Conservation (phyloP, 2,329 filamentous ascomycete genomes). For the Colletotrichum higginsianum region DNA sequence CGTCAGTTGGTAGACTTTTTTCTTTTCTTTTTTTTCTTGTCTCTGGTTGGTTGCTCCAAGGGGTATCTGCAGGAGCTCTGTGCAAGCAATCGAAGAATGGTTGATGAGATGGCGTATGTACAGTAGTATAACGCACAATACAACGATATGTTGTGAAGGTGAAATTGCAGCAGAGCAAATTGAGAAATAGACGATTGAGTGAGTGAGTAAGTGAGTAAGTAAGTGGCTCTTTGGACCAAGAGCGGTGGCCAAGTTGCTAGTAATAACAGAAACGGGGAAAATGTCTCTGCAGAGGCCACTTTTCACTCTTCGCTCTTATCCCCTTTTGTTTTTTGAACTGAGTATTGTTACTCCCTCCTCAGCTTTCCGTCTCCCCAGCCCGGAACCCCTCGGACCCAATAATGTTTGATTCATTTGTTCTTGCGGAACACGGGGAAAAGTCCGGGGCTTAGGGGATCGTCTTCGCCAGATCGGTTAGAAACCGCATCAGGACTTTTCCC, state of each 20-base stretch:
- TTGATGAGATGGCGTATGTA: background rate
- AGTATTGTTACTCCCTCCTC: background rate
- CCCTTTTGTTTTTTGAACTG: background rate
- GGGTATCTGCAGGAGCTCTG: conserved; percentile 10
- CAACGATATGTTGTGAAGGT: background rate
- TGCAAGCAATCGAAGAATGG: background rate
- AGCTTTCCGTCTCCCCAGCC: background rate
- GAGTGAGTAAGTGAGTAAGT: too few relatives aligned
- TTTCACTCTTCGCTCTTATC: conserved; percentile 26
- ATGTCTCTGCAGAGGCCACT: conserved; percentile 24
- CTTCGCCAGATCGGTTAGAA: conserved; percentile 11
- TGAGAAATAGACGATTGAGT: background rate
- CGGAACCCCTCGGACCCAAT: conserved; percentile 15
- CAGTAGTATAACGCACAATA: too few relatives aligned
- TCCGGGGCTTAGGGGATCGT: conserved; percentile 29
- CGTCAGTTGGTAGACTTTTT: background rate
- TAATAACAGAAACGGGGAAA: conserved; percentile 19
- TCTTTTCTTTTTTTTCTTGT: background rate
- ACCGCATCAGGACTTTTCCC: conserved; percentile 28
- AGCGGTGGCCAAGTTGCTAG: background rate
- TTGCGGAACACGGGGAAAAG: conserved; percentile 40
- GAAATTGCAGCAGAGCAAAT: conserved; percentile 3
- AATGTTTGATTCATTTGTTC: conserved; percentile 28
- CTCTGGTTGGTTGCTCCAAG: background rate
- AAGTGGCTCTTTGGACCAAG: background rate